Conservation (phyloP, 163 green algal species). For the Chloromonas sp. region DNA sequence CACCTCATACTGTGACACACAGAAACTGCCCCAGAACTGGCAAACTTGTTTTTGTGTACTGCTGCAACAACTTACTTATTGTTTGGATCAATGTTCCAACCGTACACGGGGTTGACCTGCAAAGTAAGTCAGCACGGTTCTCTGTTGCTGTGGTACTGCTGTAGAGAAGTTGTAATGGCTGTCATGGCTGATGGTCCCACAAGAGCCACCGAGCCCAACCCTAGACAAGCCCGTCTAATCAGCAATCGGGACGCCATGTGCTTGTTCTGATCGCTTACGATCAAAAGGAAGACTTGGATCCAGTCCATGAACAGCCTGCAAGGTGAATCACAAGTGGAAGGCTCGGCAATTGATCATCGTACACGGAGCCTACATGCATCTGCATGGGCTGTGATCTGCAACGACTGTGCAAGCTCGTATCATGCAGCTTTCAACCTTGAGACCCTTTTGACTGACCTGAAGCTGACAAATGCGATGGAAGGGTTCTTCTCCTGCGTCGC, state of each 20-base stretch:
- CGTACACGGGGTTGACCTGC: background rate
- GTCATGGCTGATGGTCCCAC: too few relatives aligned
- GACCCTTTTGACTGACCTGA: background rate
- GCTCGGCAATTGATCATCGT: background rate
- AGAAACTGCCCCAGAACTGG: too few relatives aligned
- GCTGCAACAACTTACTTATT: background rate
- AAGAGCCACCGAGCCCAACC: too few relatives aligned
- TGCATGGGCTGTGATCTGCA: too few relatives aligned
- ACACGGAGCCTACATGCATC: background rate
- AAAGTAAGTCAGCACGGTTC: too few relatives aligned
- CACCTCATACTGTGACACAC: too few relatives aligned
- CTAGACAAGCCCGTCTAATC: too few relatives aligned
- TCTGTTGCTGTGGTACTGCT: too few relatives aligned
- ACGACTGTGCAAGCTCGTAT: too few relatives aligned
- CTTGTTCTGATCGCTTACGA: background rate
- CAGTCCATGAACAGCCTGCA: slow-evolving; percentile 1
- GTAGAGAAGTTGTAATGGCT: too few relatives aligned
- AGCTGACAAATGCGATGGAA: background rate
- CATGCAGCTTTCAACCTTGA: background rate
- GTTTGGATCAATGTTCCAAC: background rate
- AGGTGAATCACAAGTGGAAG: background rate
- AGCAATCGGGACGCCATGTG: too few relatives aligned
- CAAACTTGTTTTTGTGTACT: background rate
- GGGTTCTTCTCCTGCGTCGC: background rate
- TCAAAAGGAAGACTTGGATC: background rate